Evolutionary conservation across 495 filamentous ascomycete species (phyloP).

Genomic region (Tuber borchii): DNA sequence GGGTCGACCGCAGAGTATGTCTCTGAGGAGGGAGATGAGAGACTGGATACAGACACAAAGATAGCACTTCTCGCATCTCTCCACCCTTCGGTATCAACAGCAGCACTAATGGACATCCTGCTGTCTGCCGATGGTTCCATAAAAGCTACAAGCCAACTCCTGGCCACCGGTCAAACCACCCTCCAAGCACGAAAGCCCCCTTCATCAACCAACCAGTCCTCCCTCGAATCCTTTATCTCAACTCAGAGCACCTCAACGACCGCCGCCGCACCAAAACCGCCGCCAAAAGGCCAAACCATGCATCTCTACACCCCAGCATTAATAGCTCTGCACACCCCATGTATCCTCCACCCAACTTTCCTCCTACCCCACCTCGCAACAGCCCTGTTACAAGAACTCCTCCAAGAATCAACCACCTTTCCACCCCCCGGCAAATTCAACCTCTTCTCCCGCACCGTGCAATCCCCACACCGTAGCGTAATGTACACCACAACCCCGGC

Average conservation of each 20-base stretch:
- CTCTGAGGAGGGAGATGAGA: background rate
- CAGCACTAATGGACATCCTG: constrained; percentile 67
- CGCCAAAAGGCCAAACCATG: constrained; percentile 72
- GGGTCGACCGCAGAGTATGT: background rate
- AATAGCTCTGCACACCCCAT: constrained; percentile 71
- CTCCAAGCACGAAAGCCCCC: constrained; percentile 39
- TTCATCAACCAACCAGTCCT: constrained; percentile 51
- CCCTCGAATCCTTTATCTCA: constrained; percentile 52
- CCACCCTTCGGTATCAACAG: constrained; percentile 56
- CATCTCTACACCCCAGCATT: constrained; percentile 75
- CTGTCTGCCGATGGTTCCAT: constrained; percentile 73
- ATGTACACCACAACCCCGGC: constrained; percentile 70
- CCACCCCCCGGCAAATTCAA: constrained; percentile 56
- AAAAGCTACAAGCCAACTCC: constrained; percentile 51
- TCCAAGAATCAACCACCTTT: constrained; percentile 70
- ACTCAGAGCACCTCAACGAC: constrained; percentile 22
- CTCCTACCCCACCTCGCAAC: constrained; percentile 65
- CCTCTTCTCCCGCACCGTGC: constrained; percentile 76
- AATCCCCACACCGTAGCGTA: constrained; percentile 69
- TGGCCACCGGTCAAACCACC: constrained; percentile 55
- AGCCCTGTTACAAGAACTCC: constrained; percentile 63
- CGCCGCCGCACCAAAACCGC: constrained; percentile 34
- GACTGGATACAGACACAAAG: constrained; percentile 57
- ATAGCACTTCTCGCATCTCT: constrained; percentile 76
- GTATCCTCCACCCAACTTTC: constrained; percentile 78